Base-by-base conservation (phyloP, 208 protist genomes). In the Leishmania braziliensis region DNA sequence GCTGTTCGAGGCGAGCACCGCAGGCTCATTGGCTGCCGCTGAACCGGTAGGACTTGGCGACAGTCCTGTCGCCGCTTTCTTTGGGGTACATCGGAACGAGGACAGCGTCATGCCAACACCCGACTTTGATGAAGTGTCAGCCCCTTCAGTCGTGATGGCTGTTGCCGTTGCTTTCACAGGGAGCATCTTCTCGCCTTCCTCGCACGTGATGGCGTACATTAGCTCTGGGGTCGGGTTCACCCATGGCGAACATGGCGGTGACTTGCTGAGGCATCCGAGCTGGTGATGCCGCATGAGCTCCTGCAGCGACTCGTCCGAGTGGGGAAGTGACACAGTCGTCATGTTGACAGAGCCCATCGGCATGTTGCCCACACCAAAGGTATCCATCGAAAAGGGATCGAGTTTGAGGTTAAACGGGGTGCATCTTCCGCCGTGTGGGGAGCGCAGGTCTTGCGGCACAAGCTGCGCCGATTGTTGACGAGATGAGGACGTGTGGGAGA, bases 381-480 rank as follows among this genome's bases (percentile, higher is more conserved):
- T 39, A 39, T 81, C 78, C n/a, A 79, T 60, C 36, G 62, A 75
- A 16, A 81, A 79, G 72, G 58, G 20, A 53, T 82, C 82, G 9
- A 79, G 48, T n/a, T 76, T 39, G 4, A 75, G 72, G 72, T 73
- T 82, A 54, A 85, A 79, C 3, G 72, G 77, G 5, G 82, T 54
- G 50, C 53, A 14, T 66, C 58, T 60, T 23, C 50, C 26, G n/a
- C 71, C 48, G 9, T 9, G 51, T 29, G 50, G 16, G 12, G n/a
- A 75, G 14, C 29, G 71, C 18, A 84, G 58, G 46, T 87, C 84
- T 71, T 83, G 84, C 51, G 84, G 79, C n/a, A 75, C 39, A 39
- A 87, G 58, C 76, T 78, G 78, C 58, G 76, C 73, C 50, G 84
- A 87, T 33, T 71, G 84, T 43, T 77, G 84, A 12, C 60, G 79